Evolutionary conservation across 176 grass and related monocot genomes (phyloP), one percentile per base, ranked within the genome.

Genomic region (Thinopyrum elongatum): DNA sequence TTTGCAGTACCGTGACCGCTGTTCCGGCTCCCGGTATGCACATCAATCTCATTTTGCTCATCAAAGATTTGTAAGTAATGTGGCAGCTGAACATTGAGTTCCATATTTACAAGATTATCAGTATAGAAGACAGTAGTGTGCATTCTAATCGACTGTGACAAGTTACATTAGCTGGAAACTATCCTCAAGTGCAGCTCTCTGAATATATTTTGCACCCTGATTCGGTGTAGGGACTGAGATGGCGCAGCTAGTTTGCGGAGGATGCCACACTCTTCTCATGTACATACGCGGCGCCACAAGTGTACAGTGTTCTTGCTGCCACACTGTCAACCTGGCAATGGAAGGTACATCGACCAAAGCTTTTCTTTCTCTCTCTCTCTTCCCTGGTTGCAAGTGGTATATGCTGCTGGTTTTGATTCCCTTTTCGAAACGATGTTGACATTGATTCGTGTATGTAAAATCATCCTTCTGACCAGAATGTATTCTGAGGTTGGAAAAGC

Each of bases 261-360:
- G 97, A 82, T 97, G 97, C 85, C 97, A 99, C 85, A 99, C 97
- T 74, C 94, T 97, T n/a, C 82, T 99, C 42, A 99, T 99, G 97
- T 99, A 94, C 63, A 97, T 97, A 80, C 92, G 92, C 23, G 94
- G 97, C 8, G 97, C 94, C 3, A 94, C 92, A 4, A 99, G 94
- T 79, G 97, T 99, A 22, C 97, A 99, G 62, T 99, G 94, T 85
- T 99, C 97, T 79, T 99, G 97, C 70, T 99, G 97, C 69, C 94
- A 96, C 89, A 99, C 97, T 36, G 92, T 94, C 28, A 99, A 99
- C 76, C 92, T 99, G 69, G 90, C 92, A 28, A 85, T 99, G 67
- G 97, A 99, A 94, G 97, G 97, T 96, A 92, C 16, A 74, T 35
- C 2, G 14, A 7, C 15, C 63, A 83, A 41, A 92, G 22, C 79